phyloP scores from a whole-genome alignment of 495 filamentous ascomycete species.

The Melanomma pulvis-pyrius region DNA sequence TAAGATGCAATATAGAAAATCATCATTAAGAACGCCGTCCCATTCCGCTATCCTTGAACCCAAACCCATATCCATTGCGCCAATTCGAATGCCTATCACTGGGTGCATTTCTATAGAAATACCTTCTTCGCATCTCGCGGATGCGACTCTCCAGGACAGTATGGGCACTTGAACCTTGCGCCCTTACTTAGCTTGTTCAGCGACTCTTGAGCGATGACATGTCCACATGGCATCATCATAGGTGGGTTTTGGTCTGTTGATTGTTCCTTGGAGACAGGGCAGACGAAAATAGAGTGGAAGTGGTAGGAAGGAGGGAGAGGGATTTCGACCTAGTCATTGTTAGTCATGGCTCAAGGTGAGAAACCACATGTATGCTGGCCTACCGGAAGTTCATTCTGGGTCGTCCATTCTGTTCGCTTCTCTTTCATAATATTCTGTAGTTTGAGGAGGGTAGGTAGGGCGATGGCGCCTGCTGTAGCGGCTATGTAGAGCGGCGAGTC shows the following conservation, averaged over 20 bases:
- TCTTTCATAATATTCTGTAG: conserved; percentile 78
- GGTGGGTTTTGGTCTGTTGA: conserved; percentile 91
- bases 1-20: neutral
- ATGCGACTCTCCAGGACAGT: conserved; percentile 85
- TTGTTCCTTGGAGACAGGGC: conserved; percentile 94
- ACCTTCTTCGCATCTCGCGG: conserved; percentile 77
- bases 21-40: neutral
- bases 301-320: conserved; percentile 82
- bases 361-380: conserved; percentile 16
- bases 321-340: conserved; percentile 71
- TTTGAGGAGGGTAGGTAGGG: conserved; percentile 82
- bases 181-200: conserved; percentile 77
- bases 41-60: neutral
- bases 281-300: conserved; percentile 97
- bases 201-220: conserved; percentile 87
- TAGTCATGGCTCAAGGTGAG: conserved; percentile 1
- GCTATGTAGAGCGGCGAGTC: conserved; percentile 90
- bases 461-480: conserved; percentile 86
- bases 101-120: conserved; percentile 48
- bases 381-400: conserved; percentile 83
- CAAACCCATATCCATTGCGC: neutral
- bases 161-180: conserved; percentile 87
- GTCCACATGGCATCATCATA: conserved; percentile 97
- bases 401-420: conserved; percentile 93
- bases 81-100: neutral